These are phyloP conservation scores for Globisporangium irregulare DNA, from an alignment of 352 stramenopile species.

Conservation along the genomic window DNA sequence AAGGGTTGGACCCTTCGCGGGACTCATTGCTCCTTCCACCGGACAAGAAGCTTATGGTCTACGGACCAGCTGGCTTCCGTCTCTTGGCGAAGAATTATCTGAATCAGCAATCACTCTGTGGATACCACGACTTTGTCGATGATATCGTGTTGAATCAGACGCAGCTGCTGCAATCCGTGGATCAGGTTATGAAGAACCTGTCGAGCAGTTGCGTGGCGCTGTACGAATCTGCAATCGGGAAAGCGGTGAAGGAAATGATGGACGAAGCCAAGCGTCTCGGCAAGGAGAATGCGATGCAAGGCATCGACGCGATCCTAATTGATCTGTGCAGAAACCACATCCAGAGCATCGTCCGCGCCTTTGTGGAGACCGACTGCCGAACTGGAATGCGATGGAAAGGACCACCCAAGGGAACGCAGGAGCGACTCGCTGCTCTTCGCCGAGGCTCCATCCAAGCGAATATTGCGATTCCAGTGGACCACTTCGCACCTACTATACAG, in stretches of 20 bases:
- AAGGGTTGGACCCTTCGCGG: slow-evolving; percentile 21
- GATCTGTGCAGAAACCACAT: slow-evolving; percentile 62
- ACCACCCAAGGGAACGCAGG: slow-evolving; percentile 18
- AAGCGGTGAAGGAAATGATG: slow-evolving; percentile 33
- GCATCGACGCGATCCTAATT: slow-evolving; percentile 40
- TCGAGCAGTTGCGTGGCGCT: slow-evolving; percentile 38
- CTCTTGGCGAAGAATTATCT: slow-evolving; percentile 41
- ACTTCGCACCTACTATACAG: neutral
- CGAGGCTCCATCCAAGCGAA: slow-evolving; percentile 10
- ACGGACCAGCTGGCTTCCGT: slow-evolving; percentile 29
- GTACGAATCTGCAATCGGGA: slow-evolving; percentile 45
- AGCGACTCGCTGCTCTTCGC: slow-evolving; percentile 26
- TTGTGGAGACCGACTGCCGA: slow-evolving; percentile 46
- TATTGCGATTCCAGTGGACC: neutral
- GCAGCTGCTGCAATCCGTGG: slow-evolving; percentile 31
- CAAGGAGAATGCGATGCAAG: slow-evolving; percentile 35
- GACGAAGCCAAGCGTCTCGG: slow-evolving; percentile 25
- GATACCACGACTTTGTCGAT: slow-evolving; percentile 58
- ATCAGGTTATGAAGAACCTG: slow-evolving; percentile 52
- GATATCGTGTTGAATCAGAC: slow-evolving; percentile 47
- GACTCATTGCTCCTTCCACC: slow-evolving; percentile 32
- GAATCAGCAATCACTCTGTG: slow-evolving; percentile 32
- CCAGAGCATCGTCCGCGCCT: slow-evolving; percentile 45
- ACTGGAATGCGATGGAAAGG: slow-evolving; percentile 34
- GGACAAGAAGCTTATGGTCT: slow-evolving; percentile 30